These are phyloP conservation scores for Hygrocybe coccinea DNA, from an alignment of 768 basidiomycete species.

Conservation along the genomic window DNA sequence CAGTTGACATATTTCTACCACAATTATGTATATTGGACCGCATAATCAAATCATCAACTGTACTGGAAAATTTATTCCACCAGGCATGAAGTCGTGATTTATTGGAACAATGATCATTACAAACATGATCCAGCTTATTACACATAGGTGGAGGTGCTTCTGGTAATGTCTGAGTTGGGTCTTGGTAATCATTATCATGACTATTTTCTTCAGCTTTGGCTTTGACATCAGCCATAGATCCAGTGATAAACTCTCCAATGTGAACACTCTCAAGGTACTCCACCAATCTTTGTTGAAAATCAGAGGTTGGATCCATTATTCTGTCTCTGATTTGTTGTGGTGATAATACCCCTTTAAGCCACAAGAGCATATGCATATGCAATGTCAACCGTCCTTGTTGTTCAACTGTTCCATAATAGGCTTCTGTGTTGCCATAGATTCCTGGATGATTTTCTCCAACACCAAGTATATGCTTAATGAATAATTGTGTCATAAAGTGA, in stretches of 20 bases:
- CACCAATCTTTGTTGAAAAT: conserved; percentile 25
- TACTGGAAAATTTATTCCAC: background rate
- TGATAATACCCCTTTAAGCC: conserved; percentile 25
- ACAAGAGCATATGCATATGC: conserved; percentile 36
- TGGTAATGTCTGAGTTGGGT: conserved; percentile 24
- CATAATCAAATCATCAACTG: conserved; percentile 17
- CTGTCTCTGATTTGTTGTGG: conserved; percentile 33
- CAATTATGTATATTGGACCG: conserved; percentile 19
- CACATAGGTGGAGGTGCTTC: conserved; percentile 16
- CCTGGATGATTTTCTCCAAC: background rate
- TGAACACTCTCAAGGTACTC: conserved; percentile 29
- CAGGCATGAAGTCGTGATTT: background rate
- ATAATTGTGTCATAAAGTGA: conserved; percentile 18
- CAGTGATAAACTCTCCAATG: conserved; percentile 29
- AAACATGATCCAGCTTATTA: background rate
- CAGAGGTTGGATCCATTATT: conserved; percentile 17
- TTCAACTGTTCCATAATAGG: conserved; percentile 33
- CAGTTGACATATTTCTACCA: background rate
- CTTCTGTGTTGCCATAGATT: conserved; percentile 8
- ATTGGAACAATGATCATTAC: background rate
- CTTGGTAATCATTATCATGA: conserved; percentile 2
- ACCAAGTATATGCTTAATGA: conserved; percentile 18
- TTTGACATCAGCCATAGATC: conserved; percentile 15
- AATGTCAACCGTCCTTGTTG: conserved; percentile 34
- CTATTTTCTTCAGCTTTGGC: background rate